Percentiles rank a stretch among this genome's conserved stretches.
Evolutionary conservation across 352 stramenopile species (phyloP).

Genomic region (Blastocystis sp.): DNA sequence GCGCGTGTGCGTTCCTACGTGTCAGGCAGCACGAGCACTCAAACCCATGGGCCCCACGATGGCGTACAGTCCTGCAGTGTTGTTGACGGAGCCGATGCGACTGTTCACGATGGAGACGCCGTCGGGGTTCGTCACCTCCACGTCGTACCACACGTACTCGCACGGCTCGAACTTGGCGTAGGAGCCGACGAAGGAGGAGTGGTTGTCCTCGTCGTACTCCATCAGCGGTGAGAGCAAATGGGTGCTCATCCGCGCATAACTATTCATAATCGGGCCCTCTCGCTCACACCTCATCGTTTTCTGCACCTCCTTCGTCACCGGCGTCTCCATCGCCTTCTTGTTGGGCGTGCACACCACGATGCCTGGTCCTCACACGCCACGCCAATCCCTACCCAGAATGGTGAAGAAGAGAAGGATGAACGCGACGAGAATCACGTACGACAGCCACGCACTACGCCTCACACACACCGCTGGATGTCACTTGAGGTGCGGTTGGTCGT

Average conservation of each 20-base stretch:
- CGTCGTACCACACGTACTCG: conserved; percentile 67
- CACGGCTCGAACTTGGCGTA: conserved; percentile 4
- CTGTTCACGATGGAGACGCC: conserved; percentile 48
- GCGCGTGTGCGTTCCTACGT: conserved; percentile 10
- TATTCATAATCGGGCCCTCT: neutral
- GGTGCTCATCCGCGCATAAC: conserved; percentile 67
- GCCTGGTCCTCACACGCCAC: neutral
- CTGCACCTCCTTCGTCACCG: conserved; percentile 44
- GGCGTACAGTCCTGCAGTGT: conserved; percentile 52
- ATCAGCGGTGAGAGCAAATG: conserved; percentile 53
- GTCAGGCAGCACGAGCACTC: neutral
- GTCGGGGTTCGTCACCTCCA: neutral
- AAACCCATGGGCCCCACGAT: conserved; percentile 51
- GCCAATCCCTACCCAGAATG: neutral
- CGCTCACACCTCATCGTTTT: conserved; percentile 44
- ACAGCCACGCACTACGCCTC: conserved; percentile 1
- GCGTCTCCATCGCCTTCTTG: conserved; percentile 14
- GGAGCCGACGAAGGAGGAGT: conserved; percentile 18
- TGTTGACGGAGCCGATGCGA: conserved; percentile 67
- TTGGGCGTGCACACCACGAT: conserved; percentile 16
- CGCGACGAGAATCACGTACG: conserved; percentile 32
- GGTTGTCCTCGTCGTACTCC: conserved; percentile 40
- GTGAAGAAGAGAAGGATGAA: conserved; percentile 24
- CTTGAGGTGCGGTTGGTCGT: neutral
- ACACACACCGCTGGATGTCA: neutral